Conservation (phyloP, 2,329 filamentous ascomycete genomes). For the Madurella fahalii region DNA sequence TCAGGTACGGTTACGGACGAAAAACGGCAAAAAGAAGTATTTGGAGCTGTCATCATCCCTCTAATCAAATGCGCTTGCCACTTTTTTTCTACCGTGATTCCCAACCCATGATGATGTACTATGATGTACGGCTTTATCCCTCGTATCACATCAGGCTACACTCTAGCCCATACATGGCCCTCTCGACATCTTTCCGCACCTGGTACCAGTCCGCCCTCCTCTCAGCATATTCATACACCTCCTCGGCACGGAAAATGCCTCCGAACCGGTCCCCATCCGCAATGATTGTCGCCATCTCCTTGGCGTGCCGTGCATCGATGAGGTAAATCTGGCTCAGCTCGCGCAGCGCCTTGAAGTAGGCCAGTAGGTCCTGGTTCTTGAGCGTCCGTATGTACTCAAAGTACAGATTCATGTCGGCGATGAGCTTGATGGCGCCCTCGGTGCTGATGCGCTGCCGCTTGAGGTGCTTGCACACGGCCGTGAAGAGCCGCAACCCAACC, state of each 20-base stretch:
- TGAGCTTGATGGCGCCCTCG: slow-evolving; percentile 84
- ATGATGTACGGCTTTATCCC: not conserved
- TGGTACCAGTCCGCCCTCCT: slow-evolving; percentile 91
- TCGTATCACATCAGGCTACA: slow-evolving; percentile 71
- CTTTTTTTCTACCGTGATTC: not conserved
- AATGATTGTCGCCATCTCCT: slow-evolving; percentile 92
- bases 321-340: slow-evolving; percentile 95
- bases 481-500: slow-evolving; percentile 88
- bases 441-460: slow-evolving; percentile 92
- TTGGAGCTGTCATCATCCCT: too few species aligned
- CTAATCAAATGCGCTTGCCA: too few species aligned
- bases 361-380: slow-evolving; percentile 74
- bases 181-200: slow-evolving; percentile 83
- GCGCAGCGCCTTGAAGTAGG: slow-evolving; percentile 87
- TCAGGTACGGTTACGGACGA: too few species aligned
- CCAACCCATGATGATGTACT: not conserved
- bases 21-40: too few species aligned
- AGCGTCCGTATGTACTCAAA: slow-evolving; percentile 78
- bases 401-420: slow-evolving; percentile 95
- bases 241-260: slow-evolving; percentile 89
- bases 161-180: slow-evolving; percentile 94
- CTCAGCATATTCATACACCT: slow-evolving; percentile 97
- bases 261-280: slow-evolving; percentile 86
- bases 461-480: slow-evolving; percentile 90
- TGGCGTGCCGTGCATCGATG: slow-evolving; percentile 80